Evolutionary conservation across 805 yeast species (phyloP).

Genomic region (Sungouiozyma intestinalis): DNA sequence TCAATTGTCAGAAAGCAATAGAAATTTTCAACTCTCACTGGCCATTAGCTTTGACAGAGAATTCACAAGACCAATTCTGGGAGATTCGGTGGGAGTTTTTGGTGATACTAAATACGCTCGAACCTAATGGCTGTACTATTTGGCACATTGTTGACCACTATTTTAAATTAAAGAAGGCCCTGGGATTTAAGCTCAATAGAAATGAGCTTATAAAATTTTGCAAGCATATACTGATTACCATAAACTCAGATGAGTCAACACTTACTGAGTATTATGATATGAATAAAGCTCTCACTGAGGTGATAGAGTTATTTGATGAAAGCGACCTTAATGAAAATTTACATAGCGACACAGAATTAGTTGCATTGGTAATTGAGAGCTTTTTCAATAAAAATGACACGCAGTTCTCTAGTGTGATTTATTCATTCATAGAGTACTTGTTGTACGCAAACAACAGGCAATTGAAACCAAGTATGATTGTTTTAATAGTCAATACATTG

Average conservation of each 20-base stretch:
- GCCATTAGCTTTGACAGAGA: constrained; percentile 13
- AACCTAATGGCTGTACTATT: constrained; percentile 5
- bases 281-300: constrained; percentile 8
- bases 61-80: constrained; percentile 13
- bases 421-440: constrained; percentile 13
- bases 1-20: constrained; percentile 8
- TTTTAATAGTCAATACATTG: constrained; percentile 11
- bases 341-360: constrained; percentile 12
- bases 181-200: constrained; percentile 9
- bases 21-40: constrained; percentile 14
- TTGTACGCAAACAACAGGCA: constrained; percentile 3
- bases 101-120: constrained; percentile 10
- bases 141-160: constrained; percentile 12
- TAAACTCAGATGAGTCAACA: not conserved
- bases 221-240: constrained; percentile 4
- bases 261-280: not conserved
- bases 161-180: constrained; percentile 12
- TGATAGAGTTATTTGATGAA: constrained; percentile 9
- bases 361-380: constrained; percentile 12
- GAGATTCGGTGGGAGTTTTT: constrained; percentile 12
- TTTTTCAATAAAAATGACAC: constrained; percentile 9
- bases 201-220: constrained; percentile 15
- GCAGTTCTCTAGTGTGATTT: constrained; percentile 10
- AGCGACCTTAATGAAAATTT: constrained; percentile 1
- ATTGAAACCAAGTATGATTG: constrained; percentile 8